A percentile compares a stretch with the other conserved stretches of the same genome.
Evolutionary conservation across 2,329 filamentous ascomycete species (phyloP).

Genomic region (Xylariaceae sp.): DNA sequence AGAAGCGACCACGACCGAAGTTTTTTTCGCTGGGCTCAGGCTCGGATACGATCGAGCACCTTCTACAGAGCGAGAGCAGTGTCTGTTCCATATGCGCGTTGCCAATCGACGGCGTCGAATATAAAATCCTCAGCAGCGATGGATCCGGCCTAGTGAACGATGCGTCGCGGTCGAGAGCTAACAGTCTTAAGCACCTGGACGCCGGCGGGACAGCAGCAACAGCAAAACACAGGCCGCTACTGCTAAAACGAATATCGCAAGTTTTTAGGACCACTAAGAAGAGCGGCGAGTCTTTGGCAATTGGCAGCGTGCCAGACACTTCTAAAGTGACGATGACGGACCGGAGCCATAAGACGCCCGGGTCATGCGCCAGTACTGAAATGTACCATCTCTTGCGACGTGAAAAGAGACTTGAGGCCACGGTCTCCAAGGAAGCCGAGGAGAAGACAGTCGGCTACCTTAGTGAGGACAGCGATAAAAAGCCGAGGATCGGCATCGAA

Average conservation of each 20-base stretch:
- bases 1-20: neutral
- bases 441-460: no score
- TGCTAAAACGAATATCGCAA: conserved; percentile 6
- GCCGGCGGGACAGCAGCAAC: neutral
- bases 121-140: conserved; percentile 9
- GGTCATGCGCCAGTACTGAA: conserved; percentile 6
- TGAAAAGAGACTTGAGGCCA: neutral
- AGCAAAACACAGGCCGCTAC: conserved; percentile 2
- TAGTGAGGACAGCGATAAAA: conserved; percentile 11
- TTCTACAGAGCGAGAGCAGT: neutral
- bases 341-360: neutral
- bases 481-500: conserved; percentile 6
- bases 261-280: conserved; percentile 4
- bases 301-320: neutral
- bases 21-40: neutral
- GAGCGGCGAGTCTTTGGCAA: neutral
- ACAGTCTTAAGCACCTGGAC: neutral
- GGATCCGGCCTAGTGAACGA: conserved; percentile 13
- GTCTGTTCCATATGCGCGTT: conserved; percentile 16
- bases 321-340: neutral
- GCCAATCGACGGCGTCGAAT: conserved; percentile 14
- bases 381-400: conserved; percentile 12
- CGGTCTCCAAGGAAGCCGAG: neutral
- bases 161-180: conserved; percentile 6
- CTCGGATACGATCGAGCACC: neutral